Base-by-base conservation (phyloP, 2,329 filamentous ascomycete genomes). In the Pseudophaeomoniella oleicola region DNA sequence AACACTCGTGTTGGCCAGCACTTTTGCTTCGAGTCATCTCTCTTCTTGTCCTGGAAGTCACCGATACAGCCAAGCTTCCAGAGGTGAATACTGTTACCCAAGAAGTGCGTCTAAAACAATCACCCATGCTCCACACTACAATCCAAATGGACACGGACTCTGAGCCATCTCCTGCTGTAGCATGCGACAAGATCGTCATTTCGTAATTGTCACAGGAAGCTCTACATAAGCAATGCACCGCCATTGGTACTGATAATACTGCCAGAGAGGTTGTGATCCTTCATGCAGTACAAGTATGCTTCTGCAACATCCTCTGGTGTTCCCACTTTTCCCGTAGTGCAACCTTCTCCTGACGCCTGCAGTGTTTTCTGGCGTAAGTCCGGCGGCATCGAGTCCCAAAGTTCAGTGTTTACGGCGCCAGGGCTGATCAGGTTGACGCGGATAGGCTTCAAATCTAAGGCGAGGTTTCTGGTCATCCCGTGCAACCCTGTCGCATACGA, bases 361-460 rank as follows among this genome's bases (percentile, higher is more conserved):
- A 47, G 44, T 15, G 48, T 38, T 2, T n/a, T 42, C 33, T 45
- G 36, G 40, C 48, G 51, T 30, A 48, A 19, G 19, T 52, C 45
- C 12, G 46, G 51, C 4, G 40, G 22, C 37, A 52, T 43, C 2
- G 42, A 37, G 4, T 51, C 50, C 51, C 54, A 65, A 18, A 68
- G 37, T 30, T 63, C 61, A 4, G 71, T 75, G 29, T 63, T 51
- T 0, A 71, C 59, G 0, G 61, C 57, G 0, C 76, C 78, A 0
- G 75, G 73, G 37, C 55, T 59, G 1, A 81, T 70, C 1, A 67
- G 49, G 48, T 82, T 82, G 16, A 80, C 75, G 2, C 78, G 57
- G 5, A 80, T 54, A 0, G 78, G 78, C 42, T 64, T 66, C 38
- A 83, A 48, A 46, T 81, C 76, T 19, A 80, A 46, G 2, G 77